Conservation (phyloP, 495 filamentous ascomycete genomes). For the Bacidia rubella region DNA sequence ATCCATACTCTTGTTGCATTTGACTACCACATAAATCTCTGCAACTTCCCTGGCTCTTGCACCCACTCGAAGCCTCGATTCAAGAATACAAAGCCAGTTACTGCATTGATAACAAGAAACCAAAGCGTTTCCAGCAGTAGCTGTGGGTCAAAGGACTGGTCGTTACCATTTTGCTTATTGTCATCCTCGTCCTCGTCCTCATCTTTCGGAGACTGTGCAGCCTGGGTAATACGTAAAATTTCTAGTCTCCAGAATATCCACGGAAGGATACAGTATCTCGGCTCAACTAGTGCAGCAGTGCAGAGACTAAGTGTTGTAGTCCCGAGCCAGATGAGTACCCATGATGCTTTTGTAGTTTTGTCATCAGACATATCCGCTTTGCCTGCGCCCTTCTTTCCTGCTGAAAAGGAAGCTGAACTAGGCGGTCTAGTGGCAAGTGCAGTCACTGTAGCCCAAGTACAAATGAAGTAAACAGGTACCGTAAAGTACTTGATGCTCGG, state of each 20-base stretch:
- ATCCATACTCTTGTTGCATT: too few species aligned
- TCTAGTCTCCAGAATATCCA: constrained; percentile 91
- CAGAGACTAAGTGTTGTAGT: constrained; percentile 64
- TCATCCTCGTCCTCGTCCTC: background rate
- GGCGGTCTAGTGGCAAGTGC: constrained; percentile 32
- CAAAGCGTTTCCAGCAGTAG: constrained; percentile 64
- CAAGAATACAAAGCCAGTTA: constrained; percentile 71
- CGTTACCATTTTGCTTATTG: too few species aligned
- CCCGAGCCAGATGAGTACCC: constrained; percentile 54
- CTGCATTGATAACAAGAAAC: constrained; percentile 58
- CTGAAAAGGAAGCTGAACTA: background rate
- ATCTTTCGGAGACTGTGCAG: background rate
- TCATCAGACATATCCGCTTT: background rate
- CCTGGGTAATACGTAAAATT: constrained; percentile 33
- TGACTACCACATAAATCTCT: constrained; percentile 85
- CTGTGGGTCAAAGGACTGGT: constrained; percentile 17
- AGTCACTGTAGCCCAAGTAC: constrained; percentile 45
- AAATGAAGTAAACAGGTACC: constrained; percentile 47
- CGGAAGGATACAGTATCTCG: constrained; percentile 84
- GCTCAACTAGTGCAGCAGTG: constrained; percentile 85
- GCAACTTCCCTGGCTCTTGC: constrained; percentile 62
- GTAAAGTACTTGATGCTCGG: constrained; percentile 51
- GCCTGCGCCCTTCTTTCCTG: background rate
- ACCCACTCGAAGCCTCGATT: constrained; percentile 68
- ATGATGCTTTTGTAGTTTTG: constrained; percentile 30